Evolutionary conservation across 176 grass and related monocot genomes (phyloP), one percentile per base, ranked within the genome.

Genomic region (Carex cristatella): DNA sequence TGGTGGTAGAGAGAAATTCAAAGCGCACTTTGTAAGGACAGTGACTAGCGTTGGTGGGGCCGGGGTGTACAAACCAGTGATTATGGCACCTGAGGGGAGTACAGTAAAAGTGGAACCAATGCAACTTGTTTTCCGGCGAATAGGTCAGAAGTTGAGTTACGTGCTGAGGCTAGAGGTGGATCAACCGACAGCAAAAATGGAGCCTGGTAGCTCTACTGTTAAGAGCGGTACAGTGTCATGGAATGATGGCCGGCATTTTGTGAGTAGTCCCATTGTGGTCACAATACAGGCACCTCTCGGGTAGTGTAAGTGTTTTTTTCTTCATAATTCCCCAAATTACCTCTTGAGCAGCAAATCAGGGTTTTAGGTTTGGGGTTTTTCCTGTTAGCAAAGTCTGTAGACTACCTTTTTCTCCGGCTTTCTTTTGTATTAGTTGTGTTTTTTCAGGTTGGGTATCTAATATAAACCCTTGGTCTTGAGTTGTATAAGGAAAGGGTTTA

Each of bases 131-230:
- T 98, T 98, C 86, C 87, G 92, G 75, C 88, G 95, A 56, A 79
- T 89, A 1, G 95, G 95, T 67, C 95, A 98, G 86, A 93, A 90
- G 83, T 79, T 98, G 69, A 98, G 95, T 90, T 98, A 91, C 70
- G 71, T 89, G 32, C 81, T 94, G 67, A 87, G 88, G 42, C 86
- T 98, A 6, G 85, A 90, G 84, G 83, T 86, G 16, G 40, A 85
- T 3, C 86, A 65, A 72, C 79, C 74, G 0, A 37, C 27, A 13
- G 63, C 61, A 84, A 91, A 85, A 87, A 91, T 98, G 92, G 92
- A 94, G 60, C 95, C 95, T 4, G 95, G 95, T 61, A 98, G 93
- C 88, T 94, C 92, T 1, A 68, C 13, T 69, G 89, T 98, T 69
- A 87, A 84, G 82, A 98, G 93, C 63, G 95, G 95, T 10, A 85